Evolutionary conservation across 371 early-diverging fungal genomes (phyloP).

Genomic region (Lichtheimia ramosa): DNA sequence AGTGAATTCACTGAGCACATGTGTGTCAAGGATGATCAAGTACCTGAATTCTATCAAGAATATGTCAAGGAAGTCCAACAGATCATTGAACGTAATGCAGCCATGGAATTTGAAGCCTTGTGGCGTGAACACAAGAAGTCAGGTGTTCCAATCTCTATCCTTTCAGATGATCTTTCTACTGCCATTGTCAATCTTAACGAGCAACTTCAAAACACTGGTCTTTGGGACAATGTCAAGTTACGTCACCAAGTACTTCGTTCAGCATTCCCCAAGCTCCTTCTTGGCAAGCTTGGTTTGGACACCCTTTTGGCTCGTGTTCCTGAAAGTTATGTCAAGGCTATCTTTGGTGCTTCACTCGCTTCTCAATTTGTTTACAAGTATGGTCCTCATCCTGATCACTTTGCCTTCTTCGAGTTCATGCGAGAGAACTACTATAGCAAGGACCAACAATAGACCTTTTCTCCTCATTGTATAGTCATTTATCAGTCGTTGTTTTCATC

Average conservation of each 20-base stretch:
- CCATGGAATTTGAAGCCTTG: conserved; percentile 92
- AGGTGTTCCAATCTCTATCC: conserved; percentile 73
- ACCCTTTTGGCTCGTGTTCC: conserved; percentile 88
- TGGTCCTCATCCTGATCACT: conserved; percentile 91
- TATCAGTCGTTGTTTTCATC: too few species aligned
- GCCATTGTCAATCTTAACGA: conserved; percentile 94
- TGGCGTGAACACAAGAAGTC: conserved; percentile 88
- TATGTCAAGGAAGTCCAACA: conserved; percentile 91
- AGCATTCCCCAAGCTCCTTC: conserved; percentile 90
- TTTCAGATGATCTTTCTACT: conserved; percentile 90
- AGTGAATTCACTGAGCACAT: conserved; percentile 89
- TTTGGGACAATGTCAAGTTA: conserved; percentile 91
- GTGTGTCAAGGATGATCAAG: conserved; percentile 80
- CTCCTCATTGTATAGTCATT: too few species aligned
- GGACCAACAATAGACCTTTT: too few species aligned
- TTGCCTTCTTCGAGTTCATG: conserved; percentile 99
- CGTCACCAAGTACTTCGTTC: conserved; percentile 81
- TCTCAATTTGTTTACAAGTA: conserved; percentile 95
- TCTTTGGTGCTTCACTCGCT: conserved; percentile 95
- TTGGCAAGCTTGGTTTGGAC: conserved; percentile 90
- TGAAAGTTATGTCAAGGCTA: conserved; percentile 92
- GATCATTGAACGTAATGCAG: conserved; percentile 93
- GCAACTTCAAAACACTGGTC: conserved; percentile 84
- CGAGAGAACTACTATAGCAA: conserved; percentile 31
- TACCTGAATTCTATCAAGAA: conserved; percentile 86